A percentile compares a stretch with the other conserved stretches of the same genome.
Conservation (phyloP, 139 green algal species). For the Chlorella sp. region DNA sequence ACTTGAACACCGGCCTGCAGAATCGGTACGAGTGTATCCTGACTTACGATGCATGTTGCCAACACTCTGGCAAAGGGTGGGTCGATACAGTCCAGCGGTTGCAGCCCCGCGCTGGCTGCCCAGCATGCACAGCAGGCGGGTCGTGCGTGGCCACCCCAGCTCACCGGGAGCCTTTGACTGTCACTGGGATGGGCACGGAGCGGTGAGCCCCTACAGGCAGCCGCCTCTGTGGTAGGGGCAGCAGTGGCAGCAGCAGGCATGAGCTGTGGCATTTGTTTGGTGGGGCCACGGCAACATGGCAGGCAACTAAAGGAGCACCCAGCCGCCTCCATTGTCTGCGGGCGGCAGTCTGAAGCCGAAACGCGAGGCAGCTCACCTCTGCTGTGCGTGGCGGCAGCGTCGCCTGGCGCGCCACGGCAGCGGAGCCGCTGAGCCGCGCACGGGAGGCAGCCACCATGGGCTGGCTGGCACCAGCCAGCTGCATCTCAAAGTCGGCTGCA, state of each 20-base stretch:
- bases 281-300: no score
- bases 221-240: neutral
- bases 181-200: conserved; percentile 39
- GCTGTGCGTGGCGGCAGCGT: conserved; percentile 47
- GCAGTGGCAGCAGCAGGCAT: neutral
- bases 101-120: no score
- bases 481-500: conserved; percentile 36
- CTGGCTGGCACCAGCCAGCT: conserved; percentile 42
- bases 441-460: conserved; percentile 40
- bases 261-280: no score
- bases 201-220: conserved; percentile 64
- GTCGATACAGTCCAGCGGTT: no score
- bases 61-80: no score
- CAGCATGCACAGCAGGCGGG: no score
- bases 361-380: neutral
- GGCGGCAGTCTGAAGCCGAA: neutral
- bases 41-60: no score
- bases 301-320: no score
- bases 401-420: conserved; percentile 68
- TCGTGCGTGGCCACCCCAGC: neutral
- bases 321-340: no score
- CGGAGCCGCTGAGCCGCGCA: conserved; percentile 46
- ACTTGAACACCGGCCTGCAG: conserved; percentile 57
- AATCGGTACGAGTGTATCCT: no score
- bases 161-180: conserved; percentile 61